phyloP scores from a whole-genome alignment of 202 grass and related monocot genomes.

The Panicum virgatum region DNA sequence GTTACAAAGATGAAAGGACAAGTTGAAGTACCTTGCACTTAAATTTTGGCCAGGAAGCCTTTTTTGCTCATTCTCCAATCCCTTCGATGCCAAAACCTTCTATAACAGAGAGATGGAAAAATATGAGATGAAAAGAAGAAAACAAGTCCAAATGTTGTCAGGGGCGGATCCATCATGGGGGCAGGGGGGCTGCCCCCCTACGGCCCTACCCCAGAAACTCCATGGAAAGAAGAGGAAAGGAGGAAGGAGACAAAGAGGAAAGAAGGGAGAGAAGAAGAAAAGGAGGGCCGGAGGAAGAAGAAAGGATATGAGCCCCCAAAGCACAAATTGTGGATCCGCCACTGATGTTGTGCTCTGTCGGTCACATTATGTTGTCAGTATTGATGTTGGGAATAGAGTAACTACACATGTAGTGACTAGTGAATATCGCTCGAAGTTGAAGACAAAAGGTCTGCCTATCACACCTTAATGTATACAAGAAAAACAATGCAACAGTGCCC shows the following conservation, averaged over 20 bases:
- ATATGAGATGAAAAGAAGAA: background rate
- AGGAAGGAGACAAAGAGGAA: too few relatives aligned
- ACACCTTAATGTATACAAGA: background rate
- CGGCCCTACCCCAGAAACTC: too few relatives aligned
- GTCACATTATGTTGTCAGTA: background rate
- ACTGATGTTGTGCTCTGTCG: background rate
- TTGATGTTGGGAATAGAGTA: background rate
- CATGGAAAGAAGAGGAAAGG: too few relatives aligned
- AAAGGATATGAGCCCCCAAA: too few relatives aligned
- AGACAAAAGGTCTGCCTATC: background rate
- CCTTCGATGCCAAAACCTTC: background rate
- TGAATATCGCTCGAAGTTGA: background rate
- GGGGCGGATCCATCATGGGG: too few relatives aligned
- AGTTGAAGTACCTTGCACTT: slow-evolving; percentile 39
- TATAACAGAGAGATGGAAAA: background rate
- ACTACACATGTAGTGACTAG: background rate
- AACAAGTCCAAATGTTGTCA: too few relatives aligned
- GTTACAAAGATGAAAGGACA: background rate
- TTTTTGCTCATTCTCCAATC: slow-evolving; percentile 4
- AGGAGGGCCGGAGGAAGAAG: too few relatives aligned
- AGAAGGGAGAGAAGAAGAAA: too few relatives aligned
- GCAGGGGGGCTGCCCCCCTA: too few relatives aligned
- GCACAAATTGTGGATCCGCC: too few relatives aligned
- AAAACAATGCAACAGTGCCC: background rate
- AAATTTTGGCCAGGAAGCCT: slow-evolving; percentile 1